Base-by-base conservation (phyloP, 2,329 filamentous ascomycete genomes). In the Colletotrichum euphorbiae region DNA sequence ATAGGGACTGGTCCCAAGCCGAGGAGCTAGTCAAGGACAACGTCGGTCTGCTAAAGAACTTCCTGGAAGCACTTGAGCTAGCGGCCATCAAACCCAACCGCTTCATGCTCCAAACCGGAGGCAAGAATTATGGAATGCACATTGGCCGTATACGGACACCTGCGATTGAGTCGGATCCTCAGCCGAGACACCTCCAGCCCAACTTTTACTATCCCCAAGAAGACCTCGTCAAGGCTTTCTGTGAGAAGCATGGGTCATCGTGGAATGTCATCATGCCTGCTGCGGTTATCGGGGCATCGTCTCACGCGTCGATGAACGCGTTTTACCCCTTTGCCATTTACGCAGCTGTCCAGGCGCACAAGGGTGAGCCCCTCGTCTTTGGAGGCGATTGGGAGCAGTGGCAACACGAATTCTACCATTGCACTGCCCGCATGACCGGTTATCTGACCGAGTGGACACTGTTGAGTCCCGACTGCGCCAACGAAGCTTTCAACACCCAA, bases 131-230 rank as follows among this genome's bases (percentile, higher is more conserved):
- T 21, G 63, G 57, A 3, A 33, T 62, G n/a, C 57, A 69, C 12
- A 65, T 62, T 9, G 62, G 62, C 0, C 56, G 62, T 8, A 57
- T 46, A 42, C 62, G 50, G 1, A 57, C 57, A 1, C 62, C 67
- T 0, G n/a, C 38, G 0, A 1, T 55, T 9, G 67, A 69, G 62
- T 65, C 55, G 8, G 62, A 69, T 40, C 54, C 62, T 0, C 62
- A 65, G 36, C 56, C 62, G 2, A 33, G 62, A 7, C 56, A 59
- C 21, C 43, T 67, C 2, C 15, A 46, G 28, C 62, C 56, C 17
- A 62, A 62, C 57, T 69, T 67, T 17, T 69, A 62, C 13, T 69
- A 62, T 21, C 61, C 42, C 0, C 67, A 69, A 1, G 62, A 69
- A 3, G 62, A 62, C 51, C 24, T 67, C 17, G 19, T 69, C 24